Conservation (phyloP, 1,284 basidiomycete species). For the Pseudozyma sp. region DNA sequence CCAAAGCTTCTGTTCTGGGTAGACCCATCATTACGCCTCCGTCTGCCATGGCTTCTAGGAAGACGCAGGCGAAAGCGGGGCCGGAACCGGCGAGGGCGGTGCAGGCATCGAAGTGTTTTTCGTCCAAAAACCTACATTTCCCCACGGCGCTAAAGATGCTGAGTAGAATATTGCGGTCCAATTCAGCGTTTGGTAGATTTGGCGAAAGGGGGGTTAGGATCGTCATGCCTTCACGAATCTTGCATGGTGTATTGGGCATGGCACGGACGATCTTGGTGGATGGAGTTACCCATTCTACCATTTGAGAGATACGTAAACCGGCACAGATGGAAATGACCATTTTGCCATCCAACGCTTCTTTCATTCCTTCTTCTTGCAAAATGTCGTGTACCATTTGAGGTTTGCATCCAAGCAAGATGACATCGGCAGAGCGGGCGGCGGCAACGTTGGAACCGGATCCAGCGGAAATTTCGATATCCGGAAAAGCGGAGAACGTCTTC, state of each 20-base stretch:
- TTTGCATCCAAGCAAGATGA: conserved; percentile 79
- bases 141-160: conserved; percentile 66
- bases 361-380: conserved; percentile 82
- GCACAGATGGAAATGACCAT: conserved; percentile 96
- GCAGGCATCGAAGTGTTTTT: conserved; percentile 89
- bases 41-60: conserved; percentile 98
- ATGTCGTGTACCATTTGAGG: conserved; percentile 87
- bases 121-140: conserved; percentile 63
- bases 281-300: conserved; percentile 79
- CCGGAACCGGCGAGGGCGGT: conserved; percentile 96
- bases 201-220: conserved; percentile 61
- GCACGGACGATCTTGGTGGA: conserved; percentile 89
- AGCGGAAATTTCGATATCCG: conserved; percentile 77
- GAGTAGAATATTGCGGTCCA: conserved; percentile 55
- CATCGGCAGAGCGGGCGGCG: conserved; percentile 81
- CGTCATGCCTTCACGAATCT: conserved; percentile 71
- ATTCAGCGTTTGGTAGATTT: conserved; percentile 33
- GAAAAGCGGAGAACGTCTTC: conserved; percentile 73
- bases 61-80: conserved; percentile 95
- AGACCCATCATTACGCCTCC: conserved; percentile 99
- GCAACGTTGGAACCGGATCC: conserved; percentile 77
- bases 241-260: conserved; percentile 99
- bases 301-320: conserved; percentile 88
- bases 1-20: conserved; percentile 90
- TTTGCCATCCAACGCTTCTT: conserved; percentile 86